phyloP scores from a whole-genome alignment of 108 stramenopile species.

The Pseudonitzschia multistriata region DNA sequence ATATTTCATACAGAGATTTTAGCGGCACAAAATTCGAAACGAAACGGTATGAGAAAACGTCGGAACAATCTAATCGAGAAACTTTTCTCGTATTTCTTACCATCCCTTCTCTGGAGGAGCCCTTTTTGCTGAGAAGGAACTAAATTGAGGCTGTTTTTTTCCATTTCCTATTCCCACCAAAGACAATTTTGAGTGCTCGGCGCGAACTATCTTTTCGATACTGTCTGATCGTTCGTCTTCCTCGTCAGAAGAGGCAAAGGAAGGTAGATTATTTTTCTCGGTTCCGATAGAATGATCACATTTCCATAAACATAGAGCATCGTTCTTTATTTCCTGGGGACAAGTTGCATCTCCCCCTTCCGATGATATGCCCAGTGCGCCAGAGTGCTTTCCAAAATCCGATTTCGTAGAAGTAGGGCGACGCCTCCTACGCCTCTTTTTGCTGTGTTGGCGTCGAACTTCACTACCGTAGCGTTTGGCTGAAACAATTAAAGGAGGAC shows the following conservation, averaged over 20 bases:
- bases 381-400: background rate
- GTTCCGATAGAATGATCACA: constrained; percentile 3
- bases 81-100: constrained; percentile 11
- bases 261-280: constrained; percentile 10
- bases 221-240: constrained; percentile 21
- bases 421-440: constrained; percentile 17
- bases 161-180: background rate
- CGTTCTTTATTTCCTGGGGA: background rate
- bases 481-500: constrained; percentile 23
- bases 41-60: background rate
- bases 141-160: background rate
- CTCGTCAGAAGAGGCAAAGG: constrained; percentile 14
- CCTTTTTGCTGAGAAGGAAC: constrained; percentile 28
- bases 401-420: constrained; percentile 7
- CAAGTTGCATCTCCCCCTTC: background rate
- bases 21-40: background rate
- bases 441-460: constrained; percentile 28
- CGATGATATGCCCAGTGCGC: background rate
- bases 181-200: background rate
- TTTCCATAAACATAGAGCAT: constrained; percentile 12
- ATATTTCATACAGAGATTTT: background rate
- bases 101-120: constrained; percentile 29
- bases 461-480: constrained; percentile 29
- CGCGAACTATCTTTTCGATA: constrained; percentile 1
- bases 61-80: background rate